Conservation (phyloP, 768 basidiomycete genomes). For the Mycena albidolilacea region DNA sequence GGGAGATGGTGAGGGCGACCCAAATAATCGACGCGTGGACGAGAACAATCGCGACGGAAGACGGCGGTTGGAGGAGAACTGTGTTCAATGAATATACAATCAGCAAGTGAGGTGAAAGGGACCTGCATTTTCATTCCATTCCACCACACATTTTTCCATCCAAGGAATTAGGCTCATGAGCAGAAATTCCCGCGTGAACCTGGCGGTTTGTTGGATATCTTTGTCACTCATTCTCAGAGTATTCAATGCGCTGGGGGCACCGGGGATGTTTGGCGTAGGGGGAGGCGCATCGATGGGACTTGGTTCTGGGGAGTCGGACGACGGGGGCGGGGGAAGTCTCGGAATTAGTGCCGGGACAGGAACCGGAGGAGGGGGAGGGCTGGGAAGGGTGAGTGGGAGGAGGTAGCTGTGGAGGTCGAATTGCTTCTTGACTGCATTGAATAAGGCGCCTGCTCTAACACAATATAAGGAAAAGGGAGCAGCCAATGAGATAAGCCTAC, state of each 20-base stretch:
- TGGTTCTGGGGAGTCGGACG: conserved; percentile 50
- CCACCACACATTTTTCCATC: conserved; percentile 95
- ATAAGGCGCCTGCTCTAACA: conserved; percentile 79
- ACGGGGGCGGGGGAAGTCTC: conserved; percentile 71
- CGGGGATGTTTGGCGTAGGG: conserved; percentile 39
- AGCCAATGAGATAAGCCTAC: conserved; percentile 61
- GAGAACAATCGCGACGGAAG: conserved; percentile 90
- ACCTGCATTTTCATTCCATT: conserved; percentile 91
- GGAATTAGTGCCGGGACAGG: conserved; percentile 77
- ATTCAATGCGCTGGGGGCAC: conserved; percentile 47
- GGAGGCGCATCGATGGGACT: conserved; percentile 44
- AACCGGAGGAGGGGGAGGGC: conserved; percentile 75
- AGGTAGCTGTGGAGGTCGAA: conserved; percentile 85
- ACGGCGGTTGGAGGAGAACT: conserved; percentile 83
- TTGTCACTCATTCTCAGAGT: conserved; percentile 72
- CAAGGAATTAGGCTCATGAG: conserved; percentile 93
- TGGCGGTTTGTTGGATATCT: conserved; percentile 82
- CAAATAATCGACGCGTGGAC: conserved; percentile 88
- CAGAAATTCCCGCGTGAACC: conserved; percentile 90
- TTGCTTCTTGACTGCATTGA: conserved; percentile 91
- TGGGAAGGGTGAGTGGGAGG: conserved; percentile 73
- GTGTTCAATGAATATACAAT: conserved; percentile 19
- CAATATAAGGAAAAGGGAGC: conserved; percentile 18
- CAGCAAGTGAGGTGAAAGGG: conserved; percentile 7
- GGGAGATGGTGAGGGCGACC: conserved; percentile 69